Percentiles rank a stretch among this genome's conserved stretches.
These are phyloP conservation scores for Rutstroemia sp. DNA, from an alignment of 2,329 filamentous ascomycete genomes.

Conservation along the genomic window DNA sequence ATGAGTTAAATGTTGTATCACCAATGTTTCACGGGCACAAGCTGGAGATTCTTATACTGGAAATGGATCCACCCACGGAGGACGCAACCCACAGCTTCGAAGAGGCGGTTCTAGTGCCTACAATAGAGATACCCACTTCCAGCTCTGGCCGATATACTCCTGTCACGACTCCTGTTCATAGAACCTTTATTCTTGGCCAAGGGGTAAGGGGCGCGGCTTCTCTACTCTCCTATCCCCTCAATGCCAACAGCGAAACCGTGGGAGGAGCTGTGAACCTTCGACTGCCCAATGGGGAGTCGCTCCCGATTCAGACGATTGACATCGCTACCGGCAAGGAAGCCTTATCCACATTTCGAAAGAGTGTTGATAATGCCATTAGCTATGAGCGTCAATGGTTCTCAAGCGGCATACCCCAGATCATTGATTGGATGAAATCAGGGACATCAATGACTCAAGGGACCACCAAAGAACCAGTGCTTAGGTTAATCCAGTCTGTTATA, in stretches of 20 bases:
- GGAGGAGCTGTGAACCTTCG: slow-evolving; percentile 52
- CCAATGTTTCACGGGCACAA: slow-evolving; percentile 52
- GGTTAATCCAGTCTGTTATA: slow-evolving; percentile 61
- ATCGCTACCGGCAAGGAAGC: slow-evolving; percentile 54
- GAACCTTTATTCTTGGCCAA: slow-evolving; percentile 64
- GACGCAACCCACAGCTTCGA: slow-evolving; percentile 37
- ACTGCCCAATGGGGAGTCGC: slow-evolving; percentile 27
- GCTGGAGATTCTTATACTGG: slow-evolving; percentile 56
- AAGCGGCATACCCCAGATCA: slow-evolving; percentile 59
- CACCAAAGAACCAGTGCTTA: slow-evolving; percentile 59
- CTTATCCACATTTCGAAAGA: slow-evolving; percentile 59
- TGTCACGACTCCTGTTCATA: slow-evolving; percentile 77
- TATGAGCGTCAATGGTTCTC: slow-evolving; percentile 70
- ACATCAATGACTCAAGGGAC: slow-evolving; percentile 33
- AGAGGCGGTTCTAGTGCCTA: slow-evolving; percentile 70
- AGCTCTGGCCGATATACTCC: slow-evolving; percentile 56
- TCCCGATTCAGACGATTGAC: slow-evolving; percentile 54
- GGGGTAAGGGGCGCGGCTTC: slow-evolving; percentile 62
- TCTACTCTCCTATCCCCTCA: slow-evolving; percentile 36
- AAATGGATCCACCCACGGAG: slow-evolving; percentile 43
- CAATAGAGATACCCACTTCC: slow-evolving; percentile 60
- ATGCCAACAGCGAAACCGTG: slow-evolving; percentile 34
- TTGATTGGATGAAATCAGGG: slow-evolving; percentile 54
- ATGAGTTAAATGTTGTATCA: slow-evolving; percentile 56
- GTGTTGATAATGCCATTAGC: slow-evolving; percentile 58